phyloP scores from a whole-genome alignment of 108 stramenopile species.

The Pseudonitzschia delicatissima region DNA sequence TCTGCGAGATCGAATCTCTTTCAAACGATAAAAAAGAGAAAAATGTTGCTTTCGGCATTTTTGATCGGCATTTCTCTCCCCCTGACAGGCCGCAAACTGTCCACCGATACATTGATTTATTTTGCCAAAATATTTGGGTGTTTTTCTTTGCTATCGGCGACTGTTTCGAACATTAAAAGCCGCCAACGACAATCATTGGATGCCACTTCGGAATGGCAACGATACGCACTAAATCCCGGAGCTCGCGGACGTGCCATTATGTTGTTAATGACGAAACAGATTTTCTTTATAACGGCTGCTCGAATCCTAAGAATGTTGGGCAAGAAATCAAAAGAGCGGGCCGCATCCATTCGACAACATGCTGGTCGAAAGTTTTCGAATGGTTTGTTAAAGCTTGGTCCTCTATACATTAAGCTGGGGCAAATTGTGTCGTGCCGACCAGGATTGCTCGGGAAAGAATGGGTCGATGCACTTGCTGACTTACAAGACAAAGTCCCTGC shows the following conservation, averaged over 20 bases:
- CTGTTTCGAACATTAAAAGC: not conserved
- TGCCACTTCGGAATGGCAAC: slow-evolving; percentile 81
- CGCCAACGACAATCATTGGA: slow-evolving; percentile 54
- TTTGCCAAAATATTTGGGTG: not conserved
- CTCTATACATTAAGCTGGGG: slow-evolving; percentile 73
- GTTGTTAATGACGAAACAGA: slow-evolving; percentile 29
- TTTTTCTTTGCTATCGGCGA: not conserved
- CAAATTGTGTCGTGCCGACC: slow-evolving; percentile 90
- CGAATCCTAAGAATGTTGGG: not conserved
- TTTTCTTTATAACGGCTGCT: slow-evolving; percentile 3
- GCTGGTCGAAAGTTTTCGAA: slow-evolving; percentile 62
- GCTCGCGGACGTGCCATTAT: slow-evolving; percentile 62
- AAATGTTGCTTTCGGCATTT: not conserved
- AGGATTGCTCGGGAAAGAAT: slow-evolving; percentile 82
- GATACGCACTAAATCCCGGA: slow-evolving; percentile 69
- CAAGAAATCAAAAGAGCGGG: not conserved
- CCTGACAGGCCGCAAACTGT: not conserved
- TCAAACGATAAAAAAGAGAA: too few species aligned
- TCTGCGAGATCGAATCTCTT: too few species aligned
- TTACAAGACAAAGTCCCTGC: slow-evolving; percentile 93
- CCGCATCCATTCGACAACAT: not conserved
- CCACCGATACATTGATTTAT: not conserved
- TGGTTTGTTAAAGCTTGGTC: slow-evolving; percentile 61
- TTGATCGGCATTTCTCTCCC: not conserved
- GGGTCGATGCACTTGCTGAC: slow-evolving; percentile 82